Evolutionary conservation across 352 stramenopile species (phyloP).

Genomic region (Plasmopara viticola): DNA sequence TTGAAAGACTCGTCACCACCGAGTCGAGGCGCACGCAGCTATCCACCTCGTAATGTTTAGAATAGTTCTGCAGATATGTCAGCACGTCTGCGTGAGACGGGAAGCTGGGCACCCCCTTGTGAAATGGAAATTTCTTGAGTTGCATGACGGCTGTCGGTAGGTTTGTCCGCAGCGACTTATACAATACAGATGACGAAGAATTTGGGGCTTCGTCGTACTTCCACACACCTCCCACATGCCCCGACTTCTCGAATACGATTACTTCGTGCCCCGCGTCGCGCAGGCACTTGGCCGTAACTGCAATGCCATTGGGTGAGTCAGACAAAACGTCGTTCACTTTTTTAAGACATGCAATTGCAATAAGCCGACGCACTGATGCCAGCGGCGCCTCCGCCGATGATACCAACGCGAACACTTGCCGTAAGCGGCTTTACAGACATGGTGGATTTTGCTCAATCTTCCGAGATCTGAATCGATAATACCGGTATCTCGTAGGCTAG

Average conservation of each 20-base stretch:
- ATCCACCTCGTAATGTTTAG: slow-evolving; percentile 43
- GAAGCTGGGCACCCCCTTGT: slow-evolving; percentile 45
- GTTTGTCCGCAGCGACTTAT: slow-evolving; percentile 81
- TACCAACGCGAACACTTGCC: slow-evolving; percentile 37
- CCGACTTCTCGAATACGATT: slow-evolving; percentile 67
- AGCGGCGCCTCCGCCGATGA: slow-evolving; percentile 66
- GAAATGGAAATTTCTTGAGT: slow-evolving; percentile 59
- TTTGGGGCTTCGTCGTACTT: slow-evolving; percentile 55
- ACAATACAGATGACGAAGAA: slow-evolving; percentile 47
- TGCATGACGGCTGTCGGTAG: slow-evolving; percentile 78
- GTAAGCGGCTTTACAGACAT: background rate
- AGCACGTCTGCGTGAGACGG: slow-evolving; percentile 58
- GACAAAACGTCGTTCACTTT: background rate
- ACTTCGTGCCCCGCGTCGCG: slow-evolving; percentile 59
- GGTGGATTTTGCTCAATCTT: background rate
- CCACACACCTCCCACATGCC: slow-evolving; percentile 64
- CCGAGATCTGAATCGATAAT: background rate
- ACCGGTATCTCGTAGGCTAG: background rate
- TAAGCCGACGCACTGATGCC: slow-evolving; percentile 54
- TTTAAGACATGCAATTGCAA: background rate
- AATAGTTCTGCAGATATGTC: slow-evolving; percentile 65
- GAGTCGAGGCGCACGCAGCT: slow-evolving; percentile 44
- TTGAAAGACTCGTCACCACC: slow-evolving; percentile 43
- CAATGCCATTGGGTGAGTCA: slow-evolving; percentile 1
- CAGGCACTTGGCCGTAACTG: slow-evolving; percentile 68